phyloP scores from a whole-genome alignment of 2,329 filamentous ascomycete species.

The Metarhizium robertsii region DNA sequence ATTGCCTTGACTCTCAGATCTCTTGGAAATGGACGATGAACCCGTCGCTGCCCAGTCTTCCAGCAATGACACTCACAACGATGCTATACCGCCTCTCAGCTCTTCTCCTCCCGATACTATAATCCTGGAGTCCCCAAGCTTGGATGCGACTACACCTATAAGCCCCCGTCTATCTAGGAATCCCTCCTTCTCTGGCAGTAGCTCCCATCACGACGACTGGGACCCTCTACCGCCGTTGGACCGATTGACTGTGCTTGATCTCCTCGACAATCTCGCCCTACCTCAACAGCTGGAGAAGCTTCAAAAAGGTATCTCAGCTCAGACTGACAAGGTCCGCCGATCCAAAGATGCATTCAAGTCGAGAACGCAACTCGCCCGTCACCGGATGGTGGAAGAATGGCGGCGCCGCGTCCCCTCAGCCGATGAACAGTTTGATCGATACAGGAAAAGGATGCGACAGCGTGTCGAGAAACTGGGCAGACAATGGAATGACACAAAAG shows the following conservation, averaged over 20 bases:
- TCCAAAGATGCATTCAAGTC: constrained; percentile 74
- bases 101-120: constrained; percentile 34
- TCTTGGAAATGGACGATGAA: constrained; percentile 4
- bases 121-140: constrained; percentile 38
- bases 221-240: constrained; percentile 82
- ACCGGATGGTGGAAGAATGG: constrained; percentile 90
- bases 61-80: constrained; percentile 21
- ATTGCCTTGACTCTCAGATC: neutral
- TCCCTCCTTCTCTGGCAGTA: constrained; percentile 73
- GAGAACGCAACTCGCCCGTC: constrained; percentile 67
- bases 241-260: constrained; percentile 80
- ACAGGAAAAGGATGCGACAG: constrained; percentile 75
- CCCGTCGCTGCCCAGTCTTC: neutral
- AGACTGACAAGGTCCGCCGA: constrained; percentile 75
- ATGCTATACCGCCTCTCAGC: constrained; percentile 28
- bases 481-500: constrained; percentile 83
- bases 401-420: constrained; percentile 74
- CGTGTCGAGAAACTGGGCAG: constrained; percentile 81
- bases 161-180: constrained; percentile 62
- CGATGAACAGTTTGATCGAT: constrained; percentile 88
- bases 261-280: constrained; percentile 88
- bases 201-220: constrained; percentile 82
- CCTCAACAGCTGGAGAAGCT: constrained; percentile 86
- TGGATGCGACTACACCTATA: constrained; percentile 34
- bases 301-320: constrained; percentile 70